These are phyloP conservation scores for Flaveria brownii DNA, from an alignment of 129 eudicot genomes.

Conservation along the genomic window DNA sequence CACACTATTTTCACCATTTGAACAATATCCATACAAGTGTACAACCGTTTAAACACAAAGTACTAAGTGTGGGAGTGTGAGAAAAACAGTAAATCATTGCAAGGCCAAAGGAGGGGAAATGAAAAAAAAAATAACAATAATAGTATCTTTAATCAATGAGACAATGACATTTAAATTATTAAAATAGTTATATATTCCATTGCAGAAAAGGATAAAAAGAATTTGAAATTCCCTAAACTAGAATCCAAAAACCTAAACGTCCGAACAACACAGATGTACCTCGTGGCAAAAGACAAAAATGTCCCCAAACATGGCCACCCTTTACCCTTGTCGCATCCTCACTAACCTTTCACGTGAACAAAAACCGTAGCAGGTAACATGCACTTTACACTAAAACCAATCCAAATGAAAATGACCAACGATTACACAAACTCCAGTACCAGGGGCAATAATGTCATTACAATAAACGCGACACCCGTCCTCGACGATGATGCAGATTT, in stretches of 20 bases:
- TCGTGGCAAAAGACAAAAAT: conserved; percentile 47
- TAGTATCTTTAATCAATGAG: not conserved
- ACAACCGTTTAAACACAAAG: too few species aligned
- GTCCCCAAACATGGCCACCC: conserved; percentile 28
- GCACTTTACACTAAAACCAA: conserved; percentile 26
- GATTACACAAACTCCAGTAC: conserved; percentile 46
- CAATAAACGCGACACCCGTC: not conserved
- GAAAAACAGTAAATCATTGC: too few species aligned
- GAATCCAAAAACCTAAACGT: conserved; percentile 26
- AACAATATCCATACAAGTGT: too few species aligned
- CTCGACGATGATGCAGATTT: conserved; percentile 53
- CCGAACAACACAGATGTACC: conserved; percentile 28
- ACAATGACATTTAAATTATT: not conserved
- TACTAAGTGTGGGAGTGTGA: too few species aligned
- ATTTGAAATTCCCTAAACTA: conserved; percentile 34
- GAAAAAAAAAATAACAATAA: not conserved
- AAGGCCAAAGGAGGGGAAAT: too few species aligned
- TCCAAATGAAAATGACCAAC: not conserved
- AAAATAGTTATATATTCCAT: not conserved
- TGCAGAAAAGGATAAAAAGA: not conserved
- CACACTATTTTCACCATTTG: too few species aligned
- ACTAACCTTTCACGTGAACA: conserved; percentile 68
- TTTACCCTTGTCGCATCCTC: conserved; percentile 36
- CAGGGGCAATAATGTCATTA: conserved; percentile 52
- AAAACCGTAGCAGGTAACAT: conserved; percentile 29